Evolutionary conservation across 2,329 filamentous ascomycete genomes (phyloP).

Genomic region (Xylaria hypoxylon): DNA sequence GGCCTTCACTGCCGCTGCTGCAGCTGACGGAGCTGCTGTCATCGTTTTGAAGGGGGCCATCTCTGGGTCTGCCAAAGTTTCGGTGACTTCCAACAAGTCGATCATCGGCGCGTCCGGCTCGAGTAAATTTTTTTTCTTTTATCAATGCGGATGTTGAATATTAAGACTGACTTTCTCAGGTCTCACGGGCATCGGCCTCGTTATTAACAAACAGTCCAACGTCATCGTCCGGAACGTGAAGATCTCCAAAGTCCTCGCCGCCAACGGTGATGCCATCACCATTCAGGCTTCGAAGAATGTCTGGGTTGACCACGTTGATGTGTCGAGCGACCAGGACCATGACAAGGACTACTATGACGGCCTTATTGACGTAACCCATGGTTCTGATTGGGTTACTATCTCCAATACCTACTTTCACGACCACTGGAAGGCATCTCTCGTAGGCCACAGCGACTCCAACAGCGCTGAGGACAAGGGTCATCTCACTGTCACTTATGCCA

Average conservation of each 20-base stretch:
- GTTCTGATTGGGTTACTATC: conserved; percentile 69
- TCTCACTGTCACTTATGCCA: conserved; percentile 73
- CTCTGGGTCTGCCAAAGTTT: conserved; percentile 56
- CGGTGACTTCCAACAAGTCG: conserved; percentile 62
- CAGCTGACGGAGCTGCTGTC: conserved; percentile 58
- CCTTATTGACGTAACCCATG: conserved; percentile 73
- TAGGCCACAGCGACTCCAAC: conserved; percentile 69
- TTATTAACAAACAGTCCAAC: conserved; percentile 65
- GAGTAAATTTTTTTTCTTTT: conserved; percentile 44
- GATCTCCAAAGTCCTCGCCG: conserved; percentile 67
- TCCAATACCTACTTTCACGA: conserved; percentile 59
- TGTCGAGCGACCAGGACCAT: conserved; percentile 68
- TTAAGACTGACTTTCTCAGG: conserved; percentile 40
- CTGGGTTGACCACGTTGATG: conserved; percentile 76
- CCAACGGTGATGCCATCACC: conserved; percentile 69
- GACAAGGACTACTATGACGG: conserved; percentile 79
- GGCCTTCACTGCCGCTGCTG: conserved; percentile 62
- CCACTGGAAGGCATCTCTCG: conserved; percentile 56
- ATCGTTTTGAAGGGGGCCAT: conserved; percentile 61
- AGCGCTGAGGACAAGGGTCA: conserved; percentile 72
- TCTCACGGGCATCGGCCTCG: conserved; percentile 62
- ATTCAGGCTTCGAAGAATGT: conserved; percentile 68
- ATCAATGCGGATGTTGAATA: not conserved
- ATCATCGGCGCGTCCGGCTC: conserved; percentile 59
- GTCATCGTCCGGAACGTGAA: conserved; percentile 73